These are phyloP conservation scores for Apiotrichum veenhuisii DNA, from an alignment of 1,284 basidiomycete genomes.

Conservation along the genomic window DNA sequence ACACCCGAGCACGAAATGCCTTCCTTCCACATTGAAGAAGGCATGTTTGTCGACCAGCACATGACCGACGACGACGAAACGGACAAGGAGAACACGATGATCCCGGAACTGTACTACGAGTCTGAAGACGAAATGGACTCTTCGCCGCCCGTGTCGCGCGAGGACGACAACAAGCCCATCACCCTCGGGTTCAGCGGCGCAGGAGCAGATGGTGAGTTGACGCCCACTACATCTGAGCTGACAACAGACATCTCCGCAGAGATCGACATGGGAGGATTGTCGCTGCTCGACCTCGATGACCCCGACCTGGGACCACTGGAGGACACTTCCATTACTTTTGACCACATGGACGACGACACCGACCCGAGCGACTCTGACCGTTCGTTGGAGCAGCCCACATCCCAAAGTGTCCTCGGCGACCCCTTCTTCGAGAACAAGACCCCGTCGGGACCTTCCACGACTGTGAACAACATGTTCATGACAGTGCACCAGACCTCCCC, in stretches of 20 bases:
- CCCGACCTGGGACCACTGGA: slow-evolving; percentile 25
- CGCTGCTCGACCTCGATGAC: slow-evolving; percentile 38
- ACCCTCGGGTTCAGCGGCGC: slow-evolving; percentile 12
- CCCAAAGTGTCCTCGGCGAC: neutral
- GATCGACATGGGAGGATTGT: slow-evolving; percentile 39
- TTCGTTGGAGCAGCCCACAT: too few species aligned
- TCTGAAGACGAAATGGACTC: slow-evolving; percentile 9
- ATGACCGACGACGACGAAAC: slow-evolving; percentile 23
- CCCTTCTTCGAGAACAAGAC: neutral
- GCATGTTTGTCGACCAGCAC: neutral
- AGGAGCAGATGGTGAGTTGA: slow-evolving; percentile 14
- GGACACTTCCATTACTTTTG: neutral
- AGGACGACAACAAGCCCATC: slow-evolving; percentile 5
- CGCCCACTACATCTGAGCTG: neutral
- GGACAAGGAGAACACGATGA: slow-evolving; percentile 41
- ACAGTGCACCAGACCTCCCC: neutral
- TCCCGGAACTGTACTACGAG: slow-evolving; percentile 12
- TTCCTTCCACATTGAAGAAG: neutral
- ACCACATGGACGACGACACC: slow-evolving; percentile 1
- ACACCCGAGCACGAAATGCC: slow-evolving; percentile 1
- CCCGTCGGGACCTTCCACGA: neutral
- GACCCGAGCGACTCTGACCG: neutral
- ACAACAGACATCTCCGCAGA: slow-evolving; percentile 13
- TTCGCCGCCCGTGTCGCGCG: neutral
- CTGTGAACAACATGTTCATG: neutral